Conservation (phyloP, 2,329 filamentous ascomycete species). For the Diaporthe nobilis region DNA sequence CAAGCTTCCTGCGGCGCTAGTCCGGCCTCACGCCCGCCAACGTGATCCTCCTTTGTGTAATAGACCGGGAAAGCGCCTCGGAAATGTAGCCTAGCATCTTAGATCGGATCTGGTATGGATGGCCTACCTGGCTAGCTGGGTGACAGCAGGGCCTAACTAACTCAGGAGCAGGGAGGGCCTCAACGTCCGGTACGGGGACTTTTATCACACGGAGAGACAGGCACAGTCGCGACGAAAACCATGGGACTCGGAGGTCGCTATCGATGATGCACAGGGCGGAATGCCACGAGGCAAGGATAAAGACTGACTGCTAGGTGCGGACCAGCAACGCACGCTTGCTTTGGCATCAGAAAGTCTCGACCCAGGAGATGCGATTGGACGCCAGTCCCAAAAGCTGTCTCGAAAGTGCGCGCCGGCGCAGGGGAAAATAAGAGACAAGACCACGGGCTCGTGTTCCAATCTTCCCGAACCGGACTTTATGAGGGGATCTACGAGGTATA, state of each 20-base stretch:
- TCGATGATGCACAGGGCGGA: constrained; percentile 21
- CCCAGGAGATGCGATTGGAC: constrained; percentile 27
- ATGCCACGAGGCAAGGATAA: constrained; percentile 24
- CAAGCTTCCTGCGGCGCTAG: constrained; percentile 29
- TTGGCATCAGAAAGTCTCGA: constrained; percentile 18
- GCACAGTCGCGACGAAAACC: not conserved
- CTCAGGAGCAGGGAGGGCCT: not conserved
- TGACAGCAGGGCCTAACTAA: not conserved
- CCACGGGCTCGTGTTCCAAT: constrained; percentile 23
- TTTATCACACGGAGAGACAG: not conserved
- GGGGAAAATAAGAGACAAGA: not conserved
- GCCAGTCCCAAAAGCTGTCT: constrained; percentile 27
- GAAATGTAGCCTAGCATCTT: constrained; percentile 33
- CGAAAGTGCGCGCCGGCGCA: constrained; percentile 11
- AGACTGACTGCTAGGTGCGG: constrained; percentile 3
- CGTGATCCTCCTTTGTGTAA: constrained; percentile 6
- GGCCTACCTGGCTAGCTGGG: not conserved
- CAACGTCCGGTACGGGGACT: constrained; percentile 8
- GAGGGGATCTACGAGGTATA: constrained; percentile 3
- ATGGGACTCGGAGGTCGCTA: constrained; percentile 2
- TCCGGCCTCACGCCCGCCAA: constrained; percentile 5
- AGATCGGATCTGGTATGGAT: constrained; percentile 31
- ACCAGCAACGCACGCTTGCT: constrained; percentile 5
- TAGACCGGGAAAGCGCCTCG: constrained; percentile 22
- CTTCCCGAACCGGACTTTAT: constrained; percentile 12